phyloP scores from a whole-genome alignment of 1,284 basidiomycete genomes.

The Mycocalia duriaeana region DNA sequence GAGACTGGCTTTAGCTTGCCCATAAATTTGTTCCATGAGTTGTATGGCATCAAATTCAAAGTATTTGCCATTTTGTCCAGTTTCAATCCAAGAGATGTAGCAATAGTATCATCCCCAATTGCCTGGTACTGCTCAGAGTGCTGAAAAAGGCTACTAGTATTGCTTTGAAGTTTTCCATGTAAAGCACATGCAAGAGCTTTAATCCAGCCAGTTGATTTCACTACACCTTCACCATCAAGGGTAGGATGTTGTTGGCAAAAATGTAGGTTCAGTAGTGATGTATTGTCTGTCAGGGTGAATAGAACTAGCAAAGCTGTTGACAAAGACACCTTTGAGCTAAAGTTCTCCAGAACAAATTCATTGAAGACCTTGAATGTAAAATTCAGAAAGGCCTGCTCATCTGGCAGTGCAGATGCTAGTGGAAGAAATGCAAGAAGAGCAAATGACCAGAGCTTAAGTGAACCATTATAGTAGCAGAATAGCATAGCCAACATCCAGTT shows the following conservation, averaged over 20 bases:
- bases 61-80: not conserved
- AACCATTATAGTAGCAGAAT: not conserved
- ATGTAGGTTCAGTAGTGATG: conserved; percentile 1
- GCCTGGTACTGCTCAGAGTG: not conserved
- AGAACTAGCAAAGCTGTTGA: conserved; percentile 3
- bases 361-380: conserved; percentile 4
- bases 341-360: conserved; percentile 5
- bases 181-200: not conserved
- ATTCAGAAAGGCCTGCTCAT: conserved; percentile 1
- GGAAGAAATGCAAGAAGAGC: not conserved
- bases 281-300: conserved; percentile 4
- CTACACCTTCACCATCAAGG: not conserved
- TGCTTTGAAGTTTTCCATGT: not conserved
- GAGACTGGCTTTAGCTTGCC: not conserved
- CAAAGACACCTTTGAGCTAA: conserved; percentile 1
- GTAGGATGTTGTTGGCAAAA: conserved; percentile 1
- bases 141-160: not conserved
- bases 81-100: not conserved
- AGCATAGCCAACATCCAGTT: not conserved
- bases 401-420: not conserved
- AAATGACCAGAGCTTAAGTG: not conserved
- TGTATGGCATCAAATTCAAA: not conserved
- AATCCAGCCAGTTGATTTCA: not conserved
- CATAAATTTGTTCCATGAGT: not conserved
- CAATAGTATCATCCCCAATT: not conserved